Conservation (phyloP, 495 filamentous ascomycete species). For the Daldinia caldariorum region DNA sequence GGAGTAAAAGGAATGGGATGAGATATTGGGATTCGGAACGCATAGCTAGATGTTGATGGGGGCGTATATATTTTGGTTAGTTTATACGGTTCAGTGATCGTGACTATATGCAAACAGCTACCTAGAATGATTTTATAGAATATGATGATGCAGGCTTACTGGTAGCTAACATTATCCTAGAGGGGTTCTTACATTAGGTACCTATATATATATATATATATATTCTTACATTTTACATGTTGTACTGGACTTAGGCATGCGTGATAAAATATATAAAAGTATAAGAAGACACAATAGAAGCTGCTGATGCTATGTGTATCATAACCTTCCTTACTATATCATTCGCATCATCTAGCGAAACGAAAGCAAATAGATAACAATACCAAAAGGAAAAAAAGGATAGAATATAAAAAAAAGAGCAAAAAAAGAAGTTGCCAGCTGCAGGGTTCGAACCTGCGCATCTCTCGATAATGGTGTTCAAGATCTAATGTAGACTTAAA, state of each 20-base stretch:
- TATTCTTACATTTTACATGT: neutral
- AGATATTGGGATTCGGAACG: too few relatives aligned
- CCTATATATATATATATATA: too few relatives aligned
- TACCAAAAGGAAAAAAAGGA: neutral
- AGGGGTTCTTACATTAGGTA: neutral
- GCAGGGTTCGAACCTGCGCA: constrained; percentile 45
- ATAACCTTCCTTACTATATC: too few relatives aligned
- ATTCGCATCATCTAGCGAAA: too few relatives aligned
- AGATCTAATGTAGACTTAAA: constrained; percentile 31
- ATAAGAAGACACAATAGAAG: too few relatives aligned
- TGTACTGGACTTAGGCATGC: too few relatives aligned
- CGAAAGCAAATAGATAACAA: neutral
- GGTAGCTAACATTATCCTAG: neutral
- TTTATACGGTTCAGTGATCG: too few relatives aligned
- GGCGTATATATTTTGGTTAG: neutral
- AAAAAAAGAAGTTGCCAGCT: constrained; percentile 32
- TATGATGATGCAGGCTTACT: neutral
- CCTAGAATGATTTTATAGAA: neutral
- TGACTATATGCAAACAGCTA: neutral
- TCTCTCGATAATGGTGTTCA: constrained; percentile 46
- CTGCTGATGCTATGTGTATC: too few relatives aligned
- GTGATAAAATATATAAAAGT: too few relatives aligned
- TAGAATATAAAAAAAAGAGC: neutral
- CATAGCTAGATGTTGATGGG: neutral
- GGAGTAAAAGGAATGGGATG: neutral